Conservation (phyloP, 1,284 basidiomycete species). For the Leccinum insigne region DNA sequence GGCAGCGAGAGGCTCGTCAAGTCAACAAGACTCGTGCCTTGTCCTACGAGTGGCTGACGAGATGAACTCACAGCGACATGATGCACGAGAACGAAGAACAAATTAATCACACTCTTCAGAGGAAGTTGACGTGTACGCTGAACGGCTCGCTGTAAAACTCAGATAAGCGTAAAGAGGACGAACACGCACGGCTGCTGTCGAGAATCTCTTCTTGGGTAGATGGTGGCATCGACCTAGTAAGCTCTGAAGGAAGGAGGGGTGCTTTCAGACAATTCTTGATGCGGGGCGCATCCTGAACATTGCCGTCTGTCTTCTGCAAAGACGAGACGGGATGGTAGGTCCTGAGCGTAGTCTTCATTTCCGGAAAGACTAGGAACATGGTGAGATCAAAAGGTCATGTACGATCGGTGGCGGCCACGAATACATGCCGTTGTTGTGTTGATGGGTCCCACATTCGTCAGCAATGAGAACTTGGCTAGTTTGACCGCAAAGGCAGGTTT, state of each 20-base stretch:
- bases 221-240: constrained; percentile 56
- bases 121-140: constrained; percentile 62
- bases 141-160: constrained; percentile 11
- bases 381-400: too few relatives aligned
- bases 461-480: too few relatives aligned
- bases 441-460: too few relatives aligned
- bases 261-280: constrained; percentile 78
- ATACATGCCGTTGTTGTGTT: too few relatives aligned
- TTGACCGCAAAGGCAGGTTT: too few relatives aligned
- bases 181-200: constrained; percentile 39
- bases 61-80: constrained; percentile 57
- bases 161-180: background rate
- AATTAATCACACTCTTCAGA: constrained; percentile 77
- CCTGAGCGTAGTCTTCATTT: too few relatives aligned
- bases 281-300: constrained; percentile 26
- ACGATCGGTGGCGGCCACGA: too few relatives aligned
- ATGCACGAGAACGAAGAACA: constrained; percentile 63
- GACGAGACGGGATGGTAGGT: too few relatives aligned
- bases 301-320: too few relatives aligned
- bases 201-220: constrained; percentile 48
- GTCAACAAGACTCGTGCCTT: constrained; percentile 6
- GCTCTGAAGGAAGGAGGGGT: constrained; percentile 72
- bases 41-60: background rate
- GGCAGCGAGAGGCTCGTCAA: constrained; percentile 58
- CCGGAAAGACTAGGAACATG: too few relatives aligned